These are phyloP conservation scores for Diaporthe velutina DNA, from an alignment of 2,329 filamentous ascomycete species.

Conservation along the genomic window DNA sequence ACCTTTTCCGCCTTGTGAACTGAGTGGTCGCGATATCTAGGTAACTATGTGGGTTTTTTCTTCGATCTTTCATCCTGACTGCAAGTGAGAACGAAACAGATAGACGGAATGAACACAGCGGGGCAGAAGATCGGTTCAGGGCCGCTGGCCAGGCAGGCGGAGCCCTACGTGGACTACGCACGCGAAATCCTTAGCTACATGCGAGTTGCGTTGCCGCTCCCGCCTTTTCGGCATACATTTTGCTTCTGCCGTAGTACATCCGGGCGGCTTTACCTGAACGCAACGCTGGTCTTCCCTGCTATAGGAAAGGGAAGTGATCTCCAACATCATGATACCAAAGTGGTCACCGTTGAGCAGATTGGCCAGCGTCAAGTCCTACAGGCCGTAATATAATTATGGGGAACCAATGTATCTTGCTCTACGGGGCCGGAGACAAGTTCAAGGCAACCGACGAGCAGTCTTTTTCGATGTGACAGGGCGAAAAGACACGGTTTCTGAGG, in stretches of 20 bases:
- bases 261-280: neutral
- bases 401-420: neutral
- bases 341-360: neutral
- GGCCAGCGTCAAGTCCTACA: neutral
- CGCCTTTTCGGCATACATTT: neutral
- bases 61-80: neutral
- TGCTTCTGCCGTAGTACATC: neutral
- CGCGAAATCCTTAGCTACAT: neutral
- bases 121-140: neutral
- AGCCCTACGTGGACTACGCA: neutral
- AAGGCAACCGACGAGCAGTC: neutral
- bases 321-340: neutral
- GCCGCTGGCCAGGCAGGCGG: neutral
- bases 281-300: neutral
- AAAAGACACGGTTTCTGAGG: neutral
- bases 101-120: neutral
- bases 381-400: neutral
- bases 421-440: neutral
- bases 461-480: neutral
- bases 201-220: neutral
- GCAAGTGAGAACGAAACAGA: neutral
- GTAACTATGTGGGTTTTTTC: neutral
- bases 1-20: neutral
- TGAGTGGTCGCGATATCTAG: neutral
- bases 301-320: neutral